phyloP scores from a whole-genome alignment of 1,284 basidiomycete genomes.

The Hypsizygus ulmarius region DNA sequence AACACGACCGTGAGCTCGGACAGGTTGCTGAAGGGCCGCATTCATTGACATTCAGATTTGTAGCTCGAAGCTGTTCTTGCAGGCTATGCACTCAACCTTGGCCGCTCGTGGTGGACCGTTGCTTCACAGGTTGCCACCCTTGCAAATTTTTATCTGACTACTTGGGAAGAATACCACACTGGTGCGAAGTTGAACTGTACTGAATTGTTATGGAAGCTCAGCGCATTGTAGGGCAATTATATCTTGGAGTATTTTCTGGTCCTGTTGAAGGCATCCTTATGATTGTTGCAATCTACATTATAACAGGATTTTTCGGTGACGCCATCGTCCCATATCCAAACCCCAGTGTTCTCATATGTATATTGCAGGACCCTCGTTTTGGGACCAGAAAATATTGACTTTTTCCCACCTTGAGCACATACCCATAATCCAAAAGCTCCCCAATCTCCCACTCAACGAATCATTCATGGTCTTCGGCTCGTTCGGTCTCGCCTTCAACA shows the following conservation, averaged over 20 bases:
- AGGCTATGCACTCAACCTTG: conserved; percentile 86
- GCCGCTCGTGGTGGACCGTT: conserved; percentile 95
- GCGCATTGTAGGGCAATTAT: conserved; percentile 63
- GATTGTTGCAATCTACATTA: conserved; percentile 74
- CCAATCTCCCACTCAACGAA: conserved; percentile 81
- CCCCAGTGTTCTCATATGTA: neutral
- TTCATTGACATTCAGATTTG: neutral
- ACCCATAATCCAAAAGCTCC: conserved; percentile 47
- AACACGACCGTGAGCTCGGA: conserved; percentile 79
- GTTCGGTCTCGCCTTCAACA: conserved; percentile 80
- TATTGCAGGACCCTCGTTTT: conserved; percentile 69
- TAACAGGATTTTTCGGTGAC: conserved; percentile 76
- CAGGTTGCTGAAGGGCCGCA: neutral
- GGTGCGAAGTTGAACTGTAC: conserved; percentile 40
- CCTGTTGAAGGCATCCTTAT: conserved; percentile 96
- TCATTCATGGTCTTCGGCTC: conserved; percentile 83
- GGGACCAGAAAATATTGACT: conserved; percentile 75
- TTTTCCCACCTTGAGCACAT: conserved; percentile 57
- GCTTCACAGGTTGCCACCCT: conserved; percentile 83
- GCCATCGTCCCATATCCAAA: conserved; percentile 18
- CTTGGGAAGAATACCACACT: conserved; percentile 98
- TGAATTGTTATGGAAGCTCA: neutral
- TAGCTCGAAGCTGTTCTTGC: conserved; percentile 84
- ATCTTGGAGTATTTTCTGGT: conserved; percentile 91
- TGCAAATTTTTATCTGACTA: conserved; percentile 93